Percentiles rank a stretch among this genome's conserved stretches.
These are phyloP conservation scores for Trebouxia sp. DNA, from an alignment of 139 green algal species.

Conservation along the genomic window DNA sequence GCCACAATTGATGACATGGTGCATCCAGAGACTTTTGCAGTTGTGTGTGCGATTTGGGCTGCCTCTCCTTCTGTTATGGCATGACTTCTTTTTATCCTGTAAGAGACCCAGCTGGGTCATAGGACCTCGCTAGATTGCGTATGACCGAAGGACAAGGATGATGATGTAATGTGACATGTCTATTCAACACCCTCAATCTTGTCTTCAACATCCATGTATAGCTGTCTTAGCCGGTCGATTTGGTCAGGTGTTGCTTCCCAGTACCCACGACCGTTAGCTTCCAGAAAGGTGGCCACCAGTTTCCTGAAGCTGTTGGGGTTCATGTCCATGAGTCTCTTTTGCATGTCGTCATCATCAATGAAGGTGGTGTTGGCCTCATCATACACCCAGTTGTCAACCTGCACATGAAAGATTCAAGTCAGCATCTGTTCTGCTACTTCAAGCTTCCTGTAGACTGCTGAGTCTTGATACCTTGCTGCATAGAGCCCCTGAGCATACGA, in stretches of 20 bases:
- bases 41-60: no score
- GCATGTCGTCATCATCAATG: conserved; percentile 97
- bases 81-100: no score
- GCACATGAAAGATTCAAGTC: conserved; percentile 24
- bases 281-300: conserved; percentile 96
- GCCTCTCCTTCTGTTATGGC: no score
- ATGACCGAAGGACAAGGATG: no score
- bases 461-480: no score
- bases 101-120: no score
- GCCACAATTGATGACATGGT: no score
- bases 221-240: conserved; percentile 88
- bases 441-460: no score
- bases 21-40: no score
- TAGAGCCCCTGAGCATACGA: no score
- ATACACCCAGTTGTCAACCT: conserved; percentile 99
- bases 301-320: conserved; percentile 98
- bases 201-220: conserved; percentile 86
- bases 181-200: conserved; percentile 94
- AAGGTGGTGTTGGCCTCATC: conserved; percentile 96
- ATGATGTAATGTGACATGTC: not conserved
- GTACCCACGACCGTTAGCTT: conserved; percentile 98
- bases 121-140: no score
- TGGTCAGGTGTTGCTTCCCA: conserved; percentile 94
- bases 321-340: conserved; percentile 91
- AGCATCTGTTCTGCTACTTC: conserved; percentile 22